These are phyloP conservation scores for Neofusicoccum parvum DNA, from an alignment of 2,329 filamentous ascomycete genomes.

Conservation along the genomic window DNA sequence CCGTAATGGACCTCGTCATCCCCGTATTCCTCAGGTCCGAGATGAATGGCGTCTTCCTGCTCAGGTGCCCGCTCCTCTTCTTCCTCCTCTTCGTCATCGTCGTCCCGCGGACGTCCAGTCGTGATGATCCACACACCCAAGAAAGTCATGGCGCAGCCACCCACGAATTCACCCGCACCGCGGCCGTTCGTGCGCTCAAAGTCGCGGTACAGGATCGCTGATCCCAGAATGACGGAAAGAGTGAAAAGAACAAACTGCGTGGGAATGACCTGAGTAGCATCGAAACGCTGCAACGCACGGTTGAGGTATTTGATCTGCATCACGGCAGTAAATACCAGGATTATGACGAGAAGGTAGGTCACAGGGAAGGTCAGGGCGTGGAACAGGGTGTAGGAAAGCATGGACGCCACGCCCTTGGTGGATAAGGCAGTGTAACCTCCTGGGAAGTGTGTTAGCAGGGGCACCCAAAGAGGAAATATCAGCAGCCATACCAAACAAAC, in stretches of 20 bases:
- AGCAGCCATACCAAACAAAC: conserved; percentile 72
- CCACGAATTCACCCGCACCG: conserved; percentile 81
- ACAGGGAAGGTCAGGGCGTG: conserved; percentile 88
- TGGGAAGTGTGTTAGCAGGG: conserved; percentile 42
- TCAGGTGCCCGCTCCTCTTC: conserved; percentile 3
- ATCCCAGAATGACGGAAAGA: conserved; percentile 90
- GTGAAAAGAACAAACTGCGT: conserved; percentile 98
- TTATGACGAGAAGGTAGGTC: conserved; percentile 79
- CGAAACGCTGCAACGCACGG: conserved; percentile 84
- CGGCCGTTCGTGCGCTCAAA: conserved; percentile 79
- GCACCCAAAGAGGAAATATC: not conserved
- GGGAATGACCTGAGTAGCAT: conserved; percentile 96
- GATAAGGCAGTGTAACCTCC: conserved; percentile 95
- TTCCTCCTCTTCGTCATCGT: conserved; percentile 55
- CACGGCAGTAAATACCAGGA: conserved; percentile 81
- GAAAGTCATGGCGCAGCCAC: conserved; percentile 89
- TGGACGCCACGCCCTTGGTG: conserved; percentile 93
- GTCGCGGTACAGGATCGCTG: conserved; percentile 89
- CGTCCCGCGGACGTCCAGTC: conserved; percentile 67
- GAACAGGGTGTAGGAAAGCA: conserved; percentile 89
- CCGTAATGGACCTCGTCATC: conserved; percentile 10
- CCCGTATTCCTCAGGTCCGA: conserved; percentile 7
- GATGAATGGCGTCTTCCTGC: conserved; percentile 6
- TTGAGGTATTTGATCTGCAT: conserved; percentile 99
- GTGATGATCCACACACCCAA: conserved; percentile 97